Evolutionary conservation across 2,329 filamentous ascomycete species (phyloP).

Genomic region (Trichoderma sp.): DNA sequence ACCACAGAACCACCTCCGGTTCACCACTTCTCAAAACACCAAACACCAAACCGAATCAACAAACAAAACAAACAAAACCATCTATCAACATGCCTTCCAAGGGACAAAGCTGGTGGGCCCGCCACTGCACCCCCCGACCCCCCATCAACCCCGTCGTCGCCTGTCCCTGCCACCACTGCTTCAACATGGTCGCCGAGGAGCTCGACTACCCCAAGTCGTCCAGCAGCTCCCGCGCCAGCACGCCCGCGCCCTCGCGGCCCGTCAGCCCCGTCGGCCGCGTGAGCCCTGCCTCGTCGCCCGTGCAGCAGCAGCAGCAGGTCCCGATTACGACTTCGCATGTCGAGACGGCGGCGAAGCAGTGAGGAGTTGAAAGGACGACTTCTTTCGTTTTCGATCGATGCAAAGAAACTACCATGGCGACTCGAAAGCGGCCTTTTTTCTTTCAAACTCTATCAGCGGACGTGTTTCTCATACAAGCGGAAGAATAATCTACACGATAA

Average conservation of each 20-base stretch:
- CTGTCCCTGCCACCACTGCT: constrained; percentile 45
- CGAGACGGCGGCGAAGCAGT: constrained; percentile 17
- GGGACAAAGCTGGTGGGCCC: constrained; percentile 44
- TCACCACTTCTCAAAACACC: not conserved
- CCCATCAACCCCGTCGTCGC: constrained; percentile 40
- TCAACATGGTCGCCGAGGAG: constrained; percentile 31
- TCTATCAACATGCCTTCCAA: constrained; percentile 39
- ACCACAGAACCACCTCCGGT: too few species aligned
- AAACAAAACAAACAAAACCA: not conserved
- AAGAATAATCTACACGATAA: not conserved
- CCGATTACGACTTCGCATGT: not conserved
- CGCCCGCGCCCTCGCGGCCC: constrained; percentile 6
- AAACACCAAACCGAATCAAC: constrained; percentile 5
- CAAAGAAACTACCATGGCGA: too few species aligned
- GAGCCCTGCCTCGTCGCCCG: not conserved
- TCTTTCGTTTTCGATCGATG: not conserved
- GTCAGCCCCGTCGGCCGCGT: constrained; percentile 8
- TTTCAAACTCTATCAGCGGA: too few species aligned
- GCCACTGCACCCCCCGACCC: constrained; percentile 46
- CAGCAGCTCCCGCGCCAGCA: not conserved
- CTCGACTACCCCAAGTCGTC: constrained; percentile 8
- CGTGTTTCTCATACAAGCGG: too few species aligned
- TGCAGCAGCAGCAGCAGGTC: too few species aligned
- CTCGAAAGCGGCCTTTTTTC: too few species aligned
- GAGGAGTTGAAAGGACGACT: not conserved